phyloP scores from a whole-genome alignment of 495 filamentous ascomycete species.

The Platismatia glauca region DNA sequence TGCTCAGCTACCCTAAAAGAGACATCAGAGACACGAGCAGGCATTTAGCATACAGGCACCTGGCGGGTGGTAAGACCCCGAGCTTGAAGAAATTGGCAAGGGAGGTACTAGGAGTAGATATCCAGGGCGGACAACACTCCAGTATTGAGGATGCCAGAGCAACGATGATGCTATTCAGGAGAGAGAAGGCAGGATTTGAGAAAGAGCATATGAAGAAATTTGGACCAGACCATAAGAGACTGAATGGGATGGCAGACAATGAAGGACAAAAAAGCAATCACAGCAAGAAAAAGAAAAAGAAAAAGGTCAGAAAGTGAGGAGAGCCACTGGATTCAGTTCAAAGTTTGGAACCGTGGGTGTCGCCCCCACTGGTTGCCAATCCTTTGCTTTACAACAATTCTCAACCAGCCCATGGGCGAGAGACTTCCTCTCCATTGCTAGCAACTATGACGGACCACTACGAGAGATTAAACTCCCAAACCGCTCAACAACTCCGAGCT shows the following conservation, averaged over 20 bases:
- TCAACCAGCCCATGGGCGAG: not conserved
- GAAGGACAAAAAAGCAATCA: constrained; percentile 38
- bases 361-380: not conserved
- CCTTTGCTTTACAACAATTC: not conserved
- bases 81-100: constrained; percentile 64
- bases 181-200: constrained; percentile 76
- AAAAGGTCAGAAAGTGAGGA: constrained; percentile 29
- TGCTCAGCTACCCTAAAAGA: constrained; percentile 63
- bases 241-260: constrained; percentile 32
- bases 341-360: not conserved
- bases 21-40: constrained; percentile 80
- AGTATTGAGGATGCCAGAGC: constrained; percentile 84
- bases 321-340: not conserved
- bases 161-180: constrained; percentile 76
- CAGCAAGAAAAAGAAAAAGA: constrained; percentile 38
- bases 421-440: not conserved
- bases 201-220: constrained; percentile 59
- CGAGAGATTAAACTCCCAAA: constrained; percentile 2
- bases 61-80: constrained; percentile 70
- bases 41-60: constrained; percentile 60
- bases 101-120: constrained; percentile 71
- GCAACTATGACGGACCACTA: not conserved
- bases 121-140: constrained; percentile 66
- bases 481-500: constrained; percentile 9
- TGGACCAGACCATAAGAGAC: constrained; percentile 39